A percentile compares a stretch with the other conserved stretches of the same genome.
Conservation (phyloP, 345 rosid genomes). For the Durio zibethinus region DNA sequence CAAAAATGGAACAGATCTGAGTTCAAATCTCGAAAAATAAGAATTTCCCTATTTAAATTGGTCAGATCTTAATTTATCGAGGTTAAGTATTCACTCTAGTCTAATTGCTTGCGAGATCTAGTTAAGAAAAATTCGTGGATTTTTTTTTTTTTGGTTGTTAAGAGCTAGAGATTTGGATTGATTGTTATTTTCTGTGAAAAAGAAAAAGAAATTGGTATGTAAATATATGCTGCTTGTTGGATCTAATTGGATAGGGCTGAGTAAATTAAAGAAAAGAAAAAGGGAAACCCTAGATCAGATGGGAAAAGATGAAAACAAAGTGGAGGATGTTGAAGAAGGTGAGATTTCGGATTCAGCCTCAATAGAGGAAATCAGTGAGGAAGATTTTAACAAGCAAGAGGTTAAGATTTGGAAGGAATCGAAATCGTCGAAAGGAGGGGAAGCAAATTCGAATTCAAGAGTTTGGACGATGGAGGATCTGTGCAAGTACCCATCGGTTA, state of each 20-base stretch:
- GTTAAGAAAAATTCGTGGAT: not conserved
- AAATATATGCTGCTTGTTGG: slow-evolving; percentile 24
- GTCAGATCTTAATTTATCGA: slow-evolving; percentile 11
- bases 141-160: not conserved
- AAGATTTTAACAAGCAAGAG: slow-evolving; percentile 53
- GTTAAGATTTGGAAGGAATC: slow-evolving; percentile 29
- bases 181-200: not conserved
- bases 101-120: not conserved
- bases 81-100: slow-evolving; percentile 11
- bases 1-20: not conserved
- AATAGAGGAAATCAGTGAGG: slow-evolving; percentile 64
- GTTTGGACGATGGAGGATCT: slow-evolving; percentile 88
- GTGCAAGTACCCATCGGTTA: slow-evolving; percentile 48
- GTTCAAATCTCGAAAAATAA: not conserved
- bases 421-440: slow-evolving; percentile 22
- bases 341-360: slow-evolving; percentile 77
- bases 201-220: not conserved
- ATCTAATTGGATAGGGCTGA: slow-evolving; percentile 24
- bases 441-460: slow-evolving; percentile 39
- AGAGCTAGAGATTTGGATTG: not conserved
- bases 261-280: not conserved
- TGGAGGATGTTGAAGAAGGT: slow-evolving; percentile 81
- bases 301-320: slow-evolving; percentile 38
- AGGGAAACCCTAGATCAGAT: slow-evolving; percentile 33
- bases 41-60: not conserved